A percentile compares a stretch with the other conserved stretches of the same genome.
Evolutionary conservation across 768 basidiomycete species (phyloP).

Genomic region (Chalciporus chontae): DNA sequence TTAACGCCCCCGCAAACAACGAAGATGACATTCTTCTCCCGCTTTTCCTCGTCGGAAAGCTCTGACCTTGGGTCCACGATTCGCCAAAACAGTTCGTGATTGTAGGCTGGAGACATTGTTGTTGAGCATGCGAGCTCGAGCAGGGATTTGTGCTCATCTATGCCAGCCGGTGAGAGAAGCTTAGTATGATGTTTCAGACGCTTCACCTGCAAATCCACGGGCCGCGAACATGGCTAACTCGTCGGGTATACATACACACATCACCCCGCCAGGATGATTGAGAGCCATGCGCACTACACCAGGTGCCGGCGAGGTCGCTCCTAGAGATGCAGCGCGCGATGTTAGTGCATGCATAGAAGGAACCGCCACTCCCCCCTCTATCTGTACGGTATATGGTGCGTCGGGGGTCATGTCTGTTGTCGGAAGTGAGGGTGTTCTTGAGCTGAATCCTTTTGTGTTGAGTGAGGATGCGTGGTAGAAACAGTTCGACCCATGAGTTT

Average conservation of each 20-base stretch:
- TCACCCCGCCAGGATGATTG: slow-evolving; percentile 52
- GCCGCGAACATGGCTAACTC: slow-evolving; percentile 65
- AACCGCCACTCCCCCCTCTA: slow-evolving; percentile 45
- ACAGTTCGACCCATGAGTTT: slow-evolving; percentile 70
- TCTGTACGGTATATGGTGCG: slow-evolving; percentile 39
- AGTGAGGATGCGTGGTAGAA: slow-evolving; percentile 70
- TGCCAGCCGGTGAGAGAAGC: background rate
- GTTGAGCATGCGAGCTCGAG: slow-evolving; percentile 75
- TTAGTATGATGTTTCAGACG: background rate
- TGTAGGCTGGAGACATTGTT: slow-evolving; percentile 65
- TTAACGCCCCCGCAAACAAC: slow-evolving; percentile 67
- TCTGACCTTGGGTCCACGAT: slow-evolving; percentile 21
- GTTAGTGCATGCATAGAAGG: slow-evolving; percentile 56
- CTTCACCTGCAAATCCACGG: slow-evolving; percentile 54
- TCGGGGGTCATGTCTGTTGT: slow-evolving; percentile 25
- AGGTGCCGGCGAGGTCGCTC: slow-evolving; percentile 62
- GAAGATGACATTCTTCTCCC: slow-evolving; percentile 50
- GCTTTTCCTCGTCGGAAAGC: slow-evolving; percentile 23
- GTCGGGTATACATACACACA: slow-evolving; percentile 61
- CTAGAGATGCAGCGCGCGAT: slow-evolving; percentile 68
- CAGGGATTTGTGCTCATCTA: slow-evolving; percentile 74
- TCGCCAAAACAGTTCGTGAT: slow-evolving; percentile 48
- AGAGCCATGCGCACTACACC: slow-evolving; percentile 65
- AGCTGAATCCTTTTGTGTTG: slow-evolving; percentile 39
- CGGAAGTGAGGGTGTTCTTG: slow-evolving; percentile 31